Evolutionary conservation across 2,329 filamentous ascomycete genomes (phyloP).

Genomic region (Phialophora expanda): DNA sequence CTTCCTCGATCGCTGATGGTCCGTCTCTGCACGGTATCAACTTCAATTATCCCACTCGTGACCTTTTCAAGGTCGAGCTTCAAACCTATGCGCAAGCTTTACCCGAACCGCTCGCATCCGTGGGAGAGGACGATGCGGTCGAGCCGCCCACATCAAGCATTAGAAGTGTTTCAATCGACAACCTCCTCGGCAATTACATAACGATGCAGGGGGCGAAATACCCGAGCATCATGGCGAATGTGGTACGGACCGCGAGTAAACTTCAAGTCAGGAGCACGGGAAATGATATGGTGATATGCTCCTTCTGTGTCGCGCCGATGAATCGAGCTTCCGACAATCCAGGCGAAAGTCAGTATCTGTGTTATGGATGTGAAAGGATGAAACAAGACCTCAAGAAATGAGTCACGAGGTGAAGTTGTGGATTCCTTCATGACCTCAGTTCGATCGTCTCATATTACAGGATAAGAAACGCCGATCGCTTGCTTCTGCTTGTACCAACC

Average conservation of each 20-base stretch:
- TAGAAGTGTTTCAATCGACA: slow-evolving; percentile 85
- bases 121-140: slow-evolving; percentile 22
- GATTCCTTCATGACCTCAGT: slow-evolving; percentile 1
- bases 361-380: slow-evolving; percentile 54
- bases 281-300: slow-evolving; percentile 69
- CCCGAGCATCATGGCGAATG: slow-evolving; percentile 90
- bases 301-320: slow-evolving; percentile 52
- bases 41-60: slow-evolving; percentile 81
- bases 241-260: slow-evolving; percentile 89
- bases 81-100: slow-evolving; percentile 64
- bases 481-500: not conserved
- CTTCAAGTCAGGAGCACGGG: slow-evolving; percentile 54
- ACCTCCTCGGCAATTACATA: slow-evolving; percentile 89
- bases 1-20: slow-evolving; percentile 82
- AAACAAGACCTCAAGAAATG: slow-evolving; percentile 36
- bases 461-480: slow-evolving; percentile 13
- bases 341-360: slow-evolving; percentile 35
- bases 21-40: slow-evolving; percentile 60
- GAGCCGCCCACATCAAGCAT: slow-evolving; percentile 48
- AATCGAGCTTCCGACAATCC: not conserved
- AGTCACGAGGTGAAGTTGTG: not conserved
- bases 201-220: slow-evolving; percentile 82
- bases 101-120: slow-evolving; percentile 27
- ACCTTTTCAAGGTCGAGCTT: slow-evolving; percentile 83
- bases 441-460: slow-evolving; percentile 2